Conservation (phyloP, 2,329 filamentous ascomycete species). For the Diaporthe destruens region DNA sequence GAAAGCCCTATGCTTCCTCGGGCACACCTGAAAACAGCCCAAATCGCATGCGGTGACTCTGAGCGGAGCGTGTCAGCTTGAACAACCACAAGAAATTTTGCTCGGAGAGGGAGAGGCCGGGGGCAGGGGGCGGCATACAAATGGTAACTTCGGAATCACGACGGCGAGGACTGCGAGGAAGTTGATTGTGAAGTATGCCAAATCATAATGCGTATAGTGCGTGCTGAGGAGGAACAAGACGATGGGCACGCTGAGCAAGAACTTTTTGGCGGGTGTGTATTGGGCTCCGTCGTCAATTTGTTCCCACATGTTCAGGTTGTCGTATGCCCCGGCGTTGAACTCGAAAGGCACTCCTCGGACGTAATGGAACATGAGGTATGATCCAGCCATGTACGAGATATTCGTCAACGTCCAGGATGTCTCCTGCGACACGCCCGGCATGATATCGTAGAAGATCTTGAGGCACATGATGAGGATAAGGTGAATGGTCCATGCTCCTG, state of each 20-base stretch:
- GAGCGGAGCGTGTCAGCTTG: constrained; percentile 39
- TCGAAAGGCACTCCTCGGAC: constrained; percentile 98
- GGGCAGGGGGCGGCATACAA: constrained; percentile 72
- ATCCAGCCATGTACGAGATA: constrained; percentile 98
- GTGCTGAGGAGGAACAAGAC: constrained; percentile 96
- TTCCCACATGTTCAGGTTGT: constrained; percentile 99
- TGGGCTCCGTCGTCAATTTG: constrained; percentile 99
- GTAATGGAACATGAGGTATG: constrained; percentile 99
- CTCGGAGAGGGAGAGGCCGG: neutral
- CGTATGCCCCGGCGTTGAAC: constrained; percentile 98
- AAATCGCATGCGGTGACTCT: constrained; percentile 43
- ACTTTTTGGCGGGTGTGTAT: constrained; percentile 99
- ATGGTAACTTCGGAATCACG: constrained; percentile 95
- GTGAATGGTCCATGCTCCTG: constrained; percentile 98
- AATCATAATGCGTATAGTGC: constrained; percentile 98
- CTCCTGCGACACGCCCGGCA: constrained; percentile 96
- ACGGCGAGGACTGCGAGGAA: constrained; percentile 92
- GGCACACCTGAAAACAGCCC: constrained; percentile 42
- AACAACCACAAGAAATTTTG: constrained; percentile 27
- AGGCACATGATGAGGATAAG: constrained; percentile 90
- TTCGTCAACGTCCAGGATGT: constrained; percentile 99
- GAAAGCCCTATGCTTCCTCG: constrained; percentile 39
- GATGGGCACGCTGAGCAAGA: constrained; percentile 93
- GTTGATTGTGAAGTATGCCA: constrained; percentile 98
- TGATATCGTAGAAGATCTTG: constrained; percentile 97